A percentile compares a stretch with the other conserved stretches of the same genome.
Evolutionary conservation across 2,329 filamentous ascomycete species (phyloP).

Genomic region (Fonsecaea multimorphosa): DNA sequence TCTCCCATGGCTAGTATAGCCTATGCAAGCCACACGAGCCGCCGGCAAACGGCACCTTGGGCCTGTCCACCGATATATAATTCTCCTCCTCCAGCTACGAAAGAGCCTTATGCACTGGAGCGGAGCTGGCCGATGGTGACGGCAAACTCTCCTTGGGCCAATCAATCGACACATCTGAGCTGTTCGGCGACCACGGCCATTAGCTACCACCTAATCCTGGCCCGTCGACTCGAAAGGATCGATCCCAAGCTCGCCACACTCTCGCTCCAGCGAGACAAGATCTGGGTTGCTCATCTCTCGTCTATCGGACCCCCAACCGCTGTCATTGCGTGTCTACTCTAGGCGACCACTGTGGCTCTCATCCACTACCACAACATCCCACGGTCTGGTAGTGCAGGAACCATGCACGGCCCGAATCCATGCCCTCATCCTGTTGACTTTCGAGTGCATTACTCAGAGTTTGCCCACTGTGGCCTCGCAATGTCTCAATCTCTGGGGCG

Average conservation of each 20-base stretch:
- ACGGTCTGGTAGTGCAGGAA: background rate
- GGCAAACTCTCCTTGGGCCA: constrained; percentile 2
- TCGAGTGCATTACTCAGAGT: constrained; percentile 6
- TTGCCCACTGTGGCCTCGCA: background rate
- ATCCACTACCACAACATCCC: constrained; percentile 1
- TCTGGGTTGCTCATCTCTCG: constrained; percentile 34
- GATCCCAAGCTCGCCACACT: constrained; percentile 25
- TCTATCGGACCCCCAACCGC: constrained; percentile 29
- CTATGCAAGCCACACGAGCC: background rate
- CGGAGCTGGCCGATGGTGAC: constrained; percentile 19
- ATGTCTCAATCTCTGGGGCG: constrained; percentile 10
- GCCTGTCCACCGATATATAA: background rate
- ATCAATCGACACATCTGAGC: background rate
- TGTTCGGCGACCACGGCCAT: constrained; percentile 11
- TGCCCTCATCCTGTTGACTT: constrained; percentile 1
- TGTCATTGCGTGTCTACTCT: constrained; percentile 14
- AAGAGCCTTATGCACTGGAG: background rate
- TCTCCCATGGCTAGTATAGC: background rate
- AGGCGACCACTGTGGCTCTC: constrained; percentile 2
- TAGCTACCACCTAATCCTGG: constrained; percentile 7
- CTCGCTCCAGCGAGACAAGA: constrained; percentile 24
- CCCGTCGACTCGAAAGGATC: constrained; percentile 18
- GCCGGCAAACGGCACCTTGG: constrained; percentile 6
- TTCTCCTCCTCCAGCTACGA: background rate
- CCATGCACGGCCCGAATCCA: background rate